phyloP scores from a whole-genome alignment of 2,329 filamentous ascomycete genomes.

The Colletotrichum theobromicola region DNA sequence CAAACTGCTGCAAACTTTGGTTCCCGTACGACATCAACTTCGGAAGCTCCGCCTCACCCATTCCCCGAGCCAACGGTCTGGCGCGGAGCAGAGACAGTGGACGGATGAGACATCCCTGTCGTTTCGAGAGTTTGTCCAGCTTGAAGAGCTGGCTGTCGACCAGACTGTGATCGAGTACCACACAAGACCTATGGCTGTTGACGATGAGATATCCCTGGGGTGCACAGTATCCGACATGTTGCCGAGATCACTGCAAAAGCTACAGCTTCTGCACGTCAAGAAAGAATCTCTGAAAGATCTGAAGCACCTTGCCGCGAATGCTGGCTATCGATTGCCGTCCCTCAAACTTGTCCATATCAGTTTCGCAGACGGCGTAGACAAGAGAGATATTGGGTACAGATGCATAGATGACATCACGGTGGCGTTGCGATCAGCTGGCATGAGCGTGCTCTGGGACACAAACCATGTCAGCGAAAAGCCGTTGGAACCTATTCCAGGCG shows the following conservation, averaged over 20 bases:
- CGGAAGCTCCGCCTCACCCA: not conserved
- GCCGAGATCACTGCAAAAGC: not conserved
- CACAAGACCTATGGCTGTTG: not conserved
- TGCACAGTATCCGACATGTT: not conserved
- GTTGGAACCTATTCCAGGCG: not conserved
- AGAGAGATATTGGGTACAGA: not conserved
- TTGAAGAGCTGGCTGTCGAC: constrained; percentile 6
- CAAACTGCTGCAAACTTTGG: constrained; percentile 1
- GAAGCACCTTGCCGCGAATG: not conserved
- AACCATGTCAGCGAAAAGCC: too few relatives aligned
- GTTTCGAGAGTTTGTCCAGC: not conserved
- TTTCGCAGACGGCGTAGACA: not conserved
- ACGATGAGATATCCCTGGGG: not conserved
- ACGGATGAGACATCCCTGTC: not conserved
- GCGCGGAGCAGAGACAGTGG: not conserved
- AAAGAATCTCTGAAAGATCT: not conserved
- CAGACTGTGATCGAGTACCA: not conserved
- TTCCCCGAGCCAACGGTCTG: not conserved
- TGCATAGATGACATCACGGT: not conserved
- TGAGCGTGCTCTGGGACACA: not conserved
- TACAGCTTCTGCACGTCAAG: not conserved
- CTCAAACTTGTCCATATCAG: not conserved
- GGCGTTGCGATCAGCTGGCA: not conserved
- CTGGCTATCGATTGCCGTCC: not conserved
- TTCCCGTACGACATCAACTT: not conserved